Evolutionary conservation across 768 basidiomycete species (phyloP).

Genomic region (Tephrocybe sp.): DNA sequence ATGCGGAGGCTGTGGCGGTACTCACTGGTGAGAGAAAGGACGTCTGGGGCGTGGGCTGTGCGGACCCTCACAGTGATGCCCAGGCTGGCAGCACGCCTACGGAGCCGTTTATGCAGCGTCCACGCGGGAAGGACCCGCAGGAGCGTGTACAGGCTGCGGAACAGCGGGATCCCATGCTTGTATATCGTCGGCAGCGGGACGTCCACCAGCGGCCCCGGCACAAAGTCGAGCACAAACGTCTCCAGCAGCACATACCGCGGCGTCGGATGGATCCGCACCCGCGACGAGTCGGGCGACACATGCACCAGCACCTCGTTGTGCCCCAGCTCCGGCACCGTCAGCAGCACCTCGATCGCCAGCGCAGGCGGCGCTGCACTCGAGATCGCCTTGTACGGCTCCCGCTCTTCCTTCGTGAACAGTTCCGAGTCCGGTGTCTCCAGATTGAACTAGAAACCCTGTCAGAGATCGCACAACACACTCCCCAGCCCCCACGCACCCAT

Average conservation of each 20-base stretch:
- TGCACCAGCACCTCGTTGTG: slow-evolving; percentile 76
- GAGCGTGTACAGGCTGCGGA: slow-evolving; percentile 73
- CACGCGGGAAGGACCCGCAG: slow-evolving; percentile 76
- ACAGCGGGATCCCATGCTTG: slow-evolving; percentile 82
- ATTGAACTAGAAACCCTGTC: slow-evolving; percentile 82
- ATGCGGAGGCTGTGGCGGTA: slow-evolving; percentile 2
- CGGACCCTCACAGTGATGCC: slow-evolving; percentile 49
- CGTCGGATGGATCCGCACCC: slow-evolving; percentile 66
- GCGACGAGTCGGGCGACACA: slow-evolving; percentile 54
- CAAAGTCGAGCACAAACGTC: slow-evolving; percentile 60
- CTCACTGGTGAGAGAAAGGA: slow-evolving; percentile 20
- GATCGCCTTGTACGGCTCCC: slow-evolving; percentile 60
- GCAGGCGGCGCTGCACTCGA: slow-evolving; percentile 48
- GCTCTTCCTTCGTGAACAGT: slow-evolving; percentile 59
- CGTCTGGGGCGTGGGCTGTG: slow-evolving; percentile 25
- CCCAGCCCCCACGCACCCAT: slow-evolving; percentile 86
- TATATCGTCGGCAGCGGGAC: slow-evolving; percentile 75
- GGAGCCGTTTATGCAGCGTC: slow-evolving; percentile 66
- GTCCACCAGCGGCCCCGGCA: slow-evolving; percentile 35
- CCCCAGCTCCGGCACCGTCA: slow-evolving; percentile 67
- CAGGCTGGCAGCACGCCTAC: slow-evolving; percentile 42
- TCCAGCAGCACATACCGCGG: slow-evolving; percentile 74
- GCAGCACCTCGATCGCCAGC: slow-evolving; percentile 68
- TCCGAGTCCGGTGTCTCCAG: slow-evolving; percentile 77
- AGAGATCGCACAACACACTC: no score